Base-by-base conservation (phyloP, 176 grass and related monocot species). In the Paspalum notatum region DNA sequence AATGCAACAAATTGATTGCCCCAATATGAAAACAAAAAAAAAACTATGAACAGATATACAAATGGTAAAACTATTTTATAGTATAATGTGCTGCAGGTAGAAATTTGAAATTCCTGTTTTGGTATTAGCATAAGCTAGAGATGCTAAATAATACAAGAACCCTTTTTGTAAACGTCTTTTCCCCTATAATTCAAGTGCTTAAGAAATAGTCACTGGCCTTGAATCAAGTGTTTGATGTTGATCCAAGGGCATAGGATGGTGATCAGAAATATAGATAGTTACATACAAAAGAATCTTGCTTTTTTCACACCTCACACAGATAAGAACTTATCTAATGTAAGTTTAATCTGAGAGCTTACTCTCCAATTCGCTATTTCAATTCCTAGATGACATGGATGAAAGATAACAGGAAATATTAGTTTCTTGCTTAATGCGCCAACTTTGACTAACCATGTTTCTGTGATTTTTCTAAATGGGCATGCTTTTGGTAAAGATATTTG, bases 401-500 rank as follows among this genome's bases (percentile, higher is more conserved):
- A 75, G 55, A 55, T 21, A 81, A 17, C n/a, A 68, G n/a, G 85
- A 75, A 68, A 27, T 37, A 44, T 51, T 63, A 76, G 46, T 72
- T 77, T 77, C 54, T 82, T 64, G 72, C 17, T 68, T 54, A n/a
- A 44, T 56, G 16, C n/a, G 62, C 66, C 66, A 65, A 54, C 9
- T 79, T 85, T 85, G 76, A 85, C 48, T 57, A 77, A 9, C 39
- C 72, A 64, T 82, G 13, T 62, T 64, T 40, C 1, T 39, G 44
- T 21, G 24, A 41, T 55, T 70, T 84, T 68, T 84, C 17, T 84
- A 75, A 18, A 1, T 9, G 51, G 9, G 52, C 42, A 53, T 64
- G 64, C 65, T 80, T 85, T 77, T 64, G 20, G 77, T 76, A 76
- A 89, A 80, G 69, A 21, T 27, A 71, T 20, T 52, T 48, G 55